Evolutionary conservation across 371 early-diverging fungal species (phyloP).

Genomic region (Apophysomyces elegans): DNA sequence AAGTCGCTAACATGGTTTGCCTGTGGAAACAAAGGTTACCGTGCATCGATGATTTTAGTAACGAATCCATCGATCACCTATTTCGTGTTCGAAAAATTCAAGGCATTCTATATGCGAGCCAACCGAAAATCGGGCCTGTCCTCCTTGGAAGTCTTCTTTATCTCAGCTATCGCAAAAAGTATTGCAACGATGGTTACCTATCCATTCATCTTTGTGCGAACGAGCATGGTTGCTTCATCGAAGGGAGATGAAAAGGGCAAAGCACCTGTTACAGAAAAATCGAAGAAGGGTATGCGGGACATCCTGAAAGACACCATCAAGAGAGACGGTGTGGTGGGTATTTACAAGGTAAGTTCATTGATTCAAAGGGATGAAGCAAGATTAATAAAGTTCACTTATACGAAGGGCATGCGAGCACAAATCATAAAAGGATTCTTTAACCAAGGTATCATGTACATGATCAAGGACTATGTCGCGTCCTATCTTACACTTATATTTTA

Average conservation of each 20-base stretch:
- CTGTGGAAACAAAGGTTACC: constrained; percentile 42
- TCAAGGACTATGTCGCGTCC: constrained; percentile 63
- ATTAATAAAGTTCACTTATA: not conserved
- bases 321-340: constrained; percentile 50
- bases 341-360: constrained; percentile 49
- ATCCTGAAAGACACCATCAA: constrained; percentile 47
- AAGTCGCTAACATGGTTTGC: not conserved
- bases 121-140: constrained; percentile 39
- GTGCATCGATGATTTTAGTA: constrained; percentile 60
- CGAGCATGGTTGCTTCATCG: constrained; percentile 40
- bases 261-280: constrained; percentile 15
- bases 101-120: constrained; percentile 36
- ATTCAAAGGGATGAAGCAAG: not conserved
- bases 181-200: constrained; percentile 64
- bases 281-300: constrained; percentile 40
- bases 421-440: constrained; percentile 69
- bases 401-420: constrained; percentile 56
- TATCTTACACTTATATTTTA: constrained; percentile 58
- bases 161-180: constrained; percentile 61
- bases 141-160: constrained; percentile 56
- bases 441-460: constrained; percentile 69
- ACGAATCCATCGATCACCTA: constrained; percentile 68
- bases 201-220: constrained; percentile 62
- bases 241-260: constrained; percentile 14
- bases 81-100: constrained; percentile 63